Conservation (phyloP, 495 filamentous ascomycete genomes). For the Polyplosphaeria fusca region DNA sequence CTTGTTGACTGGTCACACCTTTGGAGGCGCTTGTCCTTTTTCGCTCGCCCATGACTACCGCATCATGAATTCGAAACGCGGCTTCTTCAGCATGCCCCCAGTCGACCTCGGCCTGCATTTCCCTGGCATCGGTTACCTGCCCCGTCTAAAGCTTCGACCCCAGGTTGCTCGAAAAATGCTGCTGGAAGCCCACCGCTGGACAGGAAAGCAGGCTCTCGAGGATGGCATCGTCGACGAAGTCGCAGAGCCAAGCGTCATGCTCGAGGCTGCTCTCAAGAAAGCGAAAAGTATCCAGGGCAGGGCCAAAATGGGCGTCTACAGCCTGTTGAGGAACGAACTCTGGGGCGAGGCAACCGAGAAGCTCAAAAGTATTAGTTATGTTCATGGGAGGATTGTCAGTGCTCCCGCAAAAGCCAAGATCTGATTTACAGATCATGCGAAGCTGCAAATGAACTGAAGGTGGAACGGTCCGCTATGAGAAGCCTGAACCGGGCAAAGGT, state of each 20-base stretch:
- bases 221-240: slow-evolving; percentile 52
- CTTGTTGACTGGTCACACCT: slow-evolving; percentile 51
- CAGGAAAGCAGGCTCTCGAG: slow-evolving; percentile 47
- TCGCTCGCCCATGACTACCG: slow-evolving; percentile 52
- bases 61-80: slow-evolving; percentile 51
- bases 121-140: slow-evolving; percentile 49
- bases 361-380: slow-evolving; percentile 51
- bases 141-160: slow-evolving; percentile 48
- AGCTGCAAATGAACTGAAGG: too few species aligned
- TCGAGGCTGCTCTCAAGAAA: slow-evolving; percentile 45
- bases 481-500: too few species aligned
- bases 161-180: slow-evolving; percentile 52
- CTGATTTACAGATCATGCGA: too few species aligned
- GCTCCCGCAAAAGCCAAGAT: slow-evolving; percentile 41
- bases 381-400: slow-evolving; percentile 43
- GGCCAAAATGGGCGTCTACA: slow-evolving; percentile 53
- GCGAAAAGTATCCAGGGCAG: slow-evolving; percentile 46
- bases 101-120: slow-evolving; percentile 53
- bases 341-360: slow-evolving; percentile 50
- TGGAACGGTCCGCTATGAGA: too few species aligned
- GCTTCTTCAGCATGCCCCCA: slow-evolving; percentile 52
- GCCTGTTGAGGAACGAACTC: slow-evolving; percentile 48
- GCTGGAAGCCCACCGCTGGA: slow-evolving; percentile 52
- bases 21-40: slow-evolving; percentile 50
- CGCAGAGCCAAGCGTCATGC: slow-evolving; percentile 48